A percentile compares a stretch with the other conserved stretches of the same genome.
These are phyloP conservation scores for Nemania abortiva DNA, from an alignment of 2,329 filamentous ascomycete genomes.

Conservation along the genomic window DNA sequence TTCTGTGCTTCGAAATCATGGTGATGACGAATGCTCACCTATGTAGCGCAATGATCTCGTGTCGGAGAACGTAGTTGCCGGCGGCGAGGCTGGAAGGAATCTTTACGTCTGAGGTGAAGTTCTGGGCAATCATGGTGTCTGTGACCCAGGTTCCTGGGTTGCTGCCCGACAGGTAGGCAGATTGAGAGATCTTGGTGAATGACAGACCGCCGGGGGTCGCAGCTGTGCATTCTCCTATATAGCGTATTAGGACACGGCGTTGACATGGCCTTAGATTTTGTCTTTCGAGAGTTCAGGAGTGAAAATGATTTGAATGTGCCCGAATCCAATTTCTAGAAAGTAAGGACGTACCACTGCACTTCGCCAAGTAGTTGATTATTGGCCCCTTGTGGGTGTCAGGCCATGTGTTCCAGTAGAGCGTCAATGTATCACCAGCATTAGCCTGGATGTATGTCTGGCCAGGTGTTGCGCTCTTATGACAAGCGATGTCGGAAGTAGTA, in stretches of 20 bases:
- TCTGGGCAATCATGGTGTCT: conserved; percentile 59
- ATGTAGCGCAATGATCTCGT: conserved; percentile 64
- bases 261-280: neutral
- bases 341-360: conserved; percentile 44
- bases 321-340: too few species aligned
- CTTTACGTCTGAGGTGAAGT: conserved; percentile 59
- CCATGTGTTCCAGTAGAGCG: conserved; percentile 53
- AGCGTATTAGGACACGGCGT: conserved; percentile 8
- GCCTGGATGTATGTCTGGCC: conserved; percentile 49
- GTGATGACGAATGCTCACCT: neutral
- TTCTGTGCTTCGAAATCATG: neutral
- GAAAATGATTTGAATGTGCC: neutral
- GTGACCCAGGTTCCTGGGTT: conserved; percentile 52
- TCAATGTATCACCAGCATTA: conserved; percentile 49
- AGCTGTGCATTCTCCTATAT: conserved; percentile 49
- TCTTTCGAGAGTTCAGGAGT: neutral
- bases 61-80: conserved; percentile 63
- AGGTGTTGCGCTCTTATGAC: conserved; percentile 57
- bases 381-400: conserved; percentile 54
- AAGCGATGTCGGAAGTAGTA: conserved; percentile 58
- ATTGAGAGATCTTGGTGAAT: conserved; percentile 50
- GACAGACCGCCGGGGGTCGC: conserved; percentile 47
- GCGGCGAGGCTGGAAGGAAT: conserved; percentile 57
- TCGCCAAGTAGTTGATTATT: conserved; percentile 54
- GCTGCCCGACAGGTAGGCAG: conserved; percentile 46